phyloP scores from a whole-genome alignment of 2,329 filamentous ascomycete genomes.

The Colletotrichum acutatum region DNA sequence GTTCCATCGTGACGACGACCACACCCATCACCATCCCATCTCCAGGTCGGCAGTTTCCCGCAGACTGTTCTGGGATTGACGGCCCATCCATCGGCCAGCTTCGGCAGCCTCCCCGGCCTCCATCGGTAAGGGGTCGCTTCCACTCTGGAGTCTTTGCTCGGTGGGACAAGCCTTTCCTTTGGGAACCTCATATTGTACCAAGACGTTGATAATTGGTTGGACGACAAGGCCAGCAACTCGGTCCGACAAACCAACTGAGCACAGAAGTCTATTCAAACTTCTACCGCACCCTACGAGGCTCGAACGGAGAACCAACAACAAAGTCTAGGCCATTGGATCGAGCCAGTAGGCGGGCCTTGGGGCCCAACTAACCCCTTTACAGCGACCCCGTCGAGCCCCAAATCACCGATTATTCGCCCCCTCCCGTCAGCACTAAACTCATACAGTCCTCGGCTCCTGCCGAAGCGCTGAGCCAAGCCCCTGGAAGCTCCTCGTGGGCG shows the following conservation, averaged over 20 bases:
- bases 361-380: not conserved
- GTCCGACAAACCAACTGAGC: not conserved
- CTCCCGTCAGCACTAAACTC: constrained; percentile 11
- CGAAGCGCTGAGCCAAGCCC: constrained; percentile 15
- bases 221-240: not conserved
- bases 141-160: not conserved
- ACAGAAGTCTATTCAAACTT: not conserved
- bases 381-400: not conserved
- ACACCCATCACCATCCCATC: not conserved
- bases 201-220: not conserved
- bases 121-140: not conserved
- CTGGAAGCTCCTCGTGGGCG: not conserved
- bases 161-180: not conserved
- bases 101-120: not conserved
- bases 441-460: constrained; percentile 5
- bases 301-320: not conserved
- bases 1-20: not conserved
- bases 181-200: not conserved
- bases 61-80: not conserved
- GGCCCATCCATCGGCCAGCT: not conserved
- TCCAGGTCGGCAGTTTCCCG: not conserved
- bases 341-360: not conserved
- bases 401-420: not conserved
- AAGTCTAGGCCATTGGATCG: not conserved
- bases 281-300: not conserved